Evolutionary conservation across 176 grass and related monocot species (phyloP), one percentile per base, ranked within the genome.

Genomic region (Cymbopogon citratus): DNA sequence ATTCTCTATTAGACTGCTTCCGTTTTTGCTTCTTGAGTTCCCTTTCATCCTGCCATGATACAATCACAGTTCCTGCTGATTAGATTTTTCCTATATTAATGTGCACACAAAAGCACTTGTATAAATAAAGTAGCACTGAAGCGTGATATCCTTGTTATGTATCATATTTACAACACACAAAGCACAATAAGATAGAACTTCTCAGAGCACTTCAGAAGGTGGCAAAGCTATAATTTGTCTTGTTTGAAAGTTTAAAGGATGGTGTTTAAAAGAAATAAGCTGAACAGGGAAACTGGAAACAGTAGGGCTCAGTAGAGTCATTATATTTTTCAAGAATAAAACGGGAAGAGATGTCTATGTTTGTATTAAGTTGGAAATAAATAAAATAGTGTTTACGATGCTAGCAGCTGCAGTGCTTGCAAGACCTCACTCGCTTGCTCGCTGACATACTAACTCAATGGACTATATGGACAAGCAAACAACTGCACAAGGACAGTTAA

Each of bases 1-100:
- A 98, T 87, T 98, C 95, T 85, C 95, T 86, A 46, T 98, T 98
- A 31, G 92, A 98, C 72, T 95, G 88, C 88, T 98, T 98, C 82
- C 90, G 92, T 84, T 91, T 91, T 83, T 98, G 92, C 79, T 90
- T 91, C 79, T 95, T 98, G 1, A 98, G 66, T 73, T 95, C 95
- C 85, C 95, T 95, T 74, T 98, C 95, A 83, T 98, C 92, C 92
- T 98, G 77, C 24, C 41, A 79, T 73, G 25, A 45, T 73, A 48
- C n/a, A 66, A 71, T 73, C 40, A 76, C n/a, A 81, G 12, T 68
- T 66, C 12, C 26, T 19, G 60, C 7, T 65, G 5, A 57, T 57
- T 13, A 77, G 38, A 4, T 13, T 79, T 38, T 59, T 63, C 33
- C 31, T 41, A 77, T 21, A 77, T 40, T 61, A n/a, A 44, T n/a